phyloP scores from a whole-genome alignment of 1,284 basidiomycete genomes.

The Dichomitus squalens region DNA sequence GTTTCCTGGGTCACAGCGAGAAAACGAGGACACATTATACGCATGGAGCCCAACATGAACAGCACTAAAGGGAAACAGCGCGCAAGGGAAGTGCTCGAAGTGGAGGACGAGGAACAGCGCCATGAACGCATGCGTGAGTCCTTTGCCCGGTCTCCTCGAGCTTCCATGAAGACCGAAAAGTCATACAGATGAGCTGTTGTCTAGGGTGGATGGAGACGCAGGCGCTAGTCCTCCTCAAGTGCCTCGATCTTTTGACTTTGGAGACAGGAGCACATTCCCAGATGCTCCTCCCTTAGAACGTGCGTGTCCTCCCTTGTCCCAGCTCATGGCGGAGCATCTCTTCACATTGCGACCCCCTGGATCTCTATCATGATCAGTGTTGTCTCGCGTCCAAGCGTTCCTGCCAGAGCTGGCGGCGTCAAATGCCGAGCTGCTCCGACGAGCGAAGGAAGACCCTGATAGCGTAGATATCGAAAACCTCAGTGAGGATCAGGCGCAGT shows the following conservation, averaged over 20 bases:
- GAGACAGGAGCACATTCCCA: constrained; percentile 31
- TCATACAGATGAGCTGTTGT: constrained; percentile 31
- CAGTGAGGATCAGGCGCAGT: constrained; percentile 43
- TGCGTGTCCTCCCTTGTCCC: constrained; percentile 28
- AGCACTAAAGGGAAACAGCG: constrained; percentile 4
- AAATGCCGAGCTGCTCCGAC: constrained; percentile 51
- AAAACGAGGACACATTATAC: neutral
- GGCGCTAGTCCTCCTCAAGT: neutral
- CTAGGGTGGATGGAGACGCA: constrained; percentile 26
- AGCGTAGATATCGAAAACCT: constrained; percentile 70
- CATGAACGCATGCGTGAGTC: constrained; percentile 37
- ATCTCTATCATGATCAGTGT: constrained; percentile 39
- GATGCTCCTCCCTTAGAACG: constrained; percentile 33
- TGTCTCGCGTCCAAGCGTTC: constrained; percentile 64
- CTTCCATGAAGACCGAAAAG: neutral
- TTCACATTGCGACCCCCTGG: too few relatives aligned
- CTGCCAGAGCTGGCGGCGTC: constrained; percentile 65
- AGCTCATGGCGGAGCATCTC: neutral
- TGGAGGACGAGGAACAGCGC: constrained; percentile 37
- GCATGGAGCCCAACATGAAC: neutral
- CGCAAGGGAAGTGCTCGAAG: constrained; percentile 30
- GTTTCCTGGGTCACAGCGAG: neutral
- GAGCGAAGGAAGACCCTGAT: constrained; percentile 46
- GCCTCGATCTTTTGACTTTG: constrained; percentile 28
- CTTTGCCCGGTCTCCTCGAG: neutral